Evolutionary conservation across 1,284 basidiomycete species (phyloP).

Genomic region (Hypsizygus ulmarius): DNA sequence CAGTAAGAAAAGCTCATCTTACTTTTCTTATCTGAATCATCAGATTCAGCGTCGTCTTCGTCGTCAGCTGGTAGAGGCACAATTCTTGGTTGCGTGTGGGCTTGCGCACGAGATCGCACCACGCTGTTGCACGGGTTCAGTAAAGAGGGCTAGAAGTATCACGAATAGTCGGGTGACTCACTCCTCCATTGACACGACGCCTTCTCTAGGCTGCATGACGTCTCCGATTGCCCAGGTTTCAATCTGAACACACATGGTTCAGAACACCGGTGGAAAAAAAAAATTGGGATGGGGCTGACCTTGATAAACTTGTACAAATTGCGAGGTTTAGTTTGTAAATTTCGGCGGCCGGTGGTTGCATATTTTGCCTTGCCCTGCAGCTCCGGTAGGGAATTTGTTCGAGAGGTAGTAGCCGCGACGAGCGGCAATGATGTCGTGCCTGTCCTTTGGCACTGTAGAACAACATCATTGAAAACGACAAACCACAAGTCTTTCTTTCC

Average conservation of each 20-base stretch:
- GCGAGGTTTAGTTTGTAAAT: slow-evolving; percentile 73
- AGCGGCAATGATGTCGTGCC: slow-evolving; percentile 88
- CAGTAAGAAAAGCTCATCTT: slow-evolving; percentile 91
- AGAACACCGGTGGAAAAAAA: slow-evolving; percentile 4
- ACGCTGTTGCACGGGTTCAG: slow-evolving; percentile 43
- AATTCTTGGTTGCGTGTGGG: slow-evolving; percentile 63
- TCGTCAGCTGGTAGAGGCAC: slow-evolving; percentile 69
- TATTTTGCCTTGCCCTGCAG: slow-evolving; percentile 78
- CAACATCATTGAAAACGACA: slow-evolving; percentile 93
- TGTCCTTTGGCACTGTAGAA: slow-evolving; percentile 85
- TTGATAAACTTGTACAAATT: slow-evolving; percentile 89
- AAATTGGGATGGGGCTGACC: slow-evolving; percentile 37
- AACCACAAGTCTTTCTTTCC: slow-evolving; percentile 90
- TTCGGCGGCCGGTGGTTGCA: slow-evolving; percentile 71
- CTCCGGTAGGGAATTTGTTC: slow-evolving; percentile 74
- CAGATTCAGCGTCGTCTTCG: slow-evolving; percentile 63
- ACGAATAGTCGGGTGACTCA: slow-evolving; percentile 37
- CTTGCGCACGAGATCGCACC: slow-evolving; percentile 62
- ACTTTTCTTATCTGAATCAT: slow-evolving; percentile 83
- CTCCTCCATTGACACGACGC: slow-evolving; percentile 84
- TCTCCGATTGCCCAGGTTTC: slow-evolving; percentile 87
- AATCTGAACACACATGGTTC: slow-evolving; percentile 47
- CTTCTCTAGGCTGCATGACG: slow-evolving; percentile 66
- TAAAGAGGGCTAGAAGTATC: not conserved
- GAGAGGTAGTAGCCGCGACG: slow-evolving; percentile 65